Conservation (phyloP, 2,329 filamentous ascomycete species). For the Pseudogymnoascus sp. region DNA sequence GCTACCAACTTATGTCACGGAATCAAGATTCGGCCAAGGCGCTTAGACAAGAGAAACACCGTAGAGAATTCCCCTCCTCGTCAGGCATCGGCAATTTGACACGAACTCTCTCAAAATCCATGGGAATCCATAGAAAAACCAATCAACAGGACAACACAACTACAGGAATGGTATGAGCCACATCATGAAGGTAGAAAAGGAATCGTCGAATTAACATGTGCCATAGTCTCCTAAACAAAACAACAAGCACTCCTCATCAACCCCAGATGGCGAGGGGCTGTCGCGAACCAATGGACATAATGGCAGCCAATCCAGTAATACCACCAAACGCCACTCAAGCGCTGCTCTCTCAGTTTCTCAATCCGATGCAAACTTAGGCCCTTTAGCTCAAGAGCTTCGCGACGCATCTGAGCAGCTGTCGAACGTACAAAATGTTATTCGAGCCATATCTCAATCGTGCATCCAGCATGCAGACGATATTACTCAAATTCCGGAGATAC, state of each 20-base stretch:
- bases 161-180: not conserved
- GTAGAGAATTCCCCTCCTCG: not conserved
- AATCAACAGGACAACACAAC: not conserved
- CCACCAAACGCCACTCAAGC: not conserved
- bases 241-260: not conserved
- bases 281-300: not conserved
- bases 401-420: not conserved
- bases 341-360: not conserved
- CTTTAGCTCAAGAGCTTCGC: not conserved
- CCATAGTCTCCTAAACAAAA: not conserved
- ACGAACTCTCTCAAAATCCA: not conserved
- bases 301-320: not conserved
- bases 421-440: not conserved
- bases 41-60: not conserved
- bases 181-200: not conserved
- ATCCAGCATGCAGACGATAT: not conserved
- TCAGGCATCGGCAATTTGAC: not conserved
- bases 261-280: not conserved
- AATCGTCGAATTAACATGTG: not conserved
- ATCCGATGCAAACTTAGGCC: not conserved
- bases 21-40: not conserved
- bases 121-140: not conserved
- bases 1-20: not conserved
- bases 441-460: not conserved
- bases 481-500: not conserved